These are phyloP conservation scores for Platanus orientalis DNA, from an alignment of 164 flowering plant species.

Conservation along the genomic window DNA sequence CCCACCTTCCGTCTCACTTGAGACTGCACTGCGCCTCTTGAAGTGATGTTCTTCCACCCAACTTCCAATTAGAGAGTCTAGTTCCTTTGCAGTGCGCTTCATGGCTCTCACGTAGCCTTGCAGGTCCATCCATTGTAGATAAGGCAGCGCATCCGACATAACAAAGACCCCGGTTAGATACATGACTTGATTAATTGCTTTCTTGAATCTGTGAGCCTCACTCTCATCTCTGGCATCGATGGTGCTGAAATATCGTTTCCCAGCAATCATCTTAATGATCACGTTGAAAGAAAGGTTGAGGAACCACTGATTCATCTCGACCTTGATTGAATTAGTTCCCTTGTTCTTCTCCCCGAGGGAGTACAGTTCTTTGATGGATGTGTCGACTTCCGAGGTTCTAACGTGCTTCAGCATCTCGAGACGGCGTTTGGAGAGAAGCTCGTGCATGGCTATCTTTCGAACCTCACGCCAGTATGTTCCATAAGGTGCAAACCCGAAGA, in stretches of 20 bases:
- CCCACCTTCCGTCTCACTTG: too few species aligned
- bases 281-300: background rate
- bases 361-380: too few species aligned
- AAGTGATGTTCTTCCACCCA: conserved; percentile 4
- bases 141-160: too few species aligned
- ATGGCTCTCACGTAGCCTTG: conserved; percentile 3
- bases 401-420: too few species aligned
- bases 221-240: background rate
- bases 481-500: too few species aligned
- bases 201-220: background rate
- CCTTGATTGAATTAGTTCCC: background rate
- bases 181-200: background rate
- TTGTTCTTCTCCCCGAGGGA: background rate
- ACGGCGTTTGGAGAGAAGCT: too few species aligned
- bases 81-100: conserved; percentile 2
- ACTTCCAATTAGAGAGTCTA: too few species aligned
- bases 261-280: conserved; percentile 3
- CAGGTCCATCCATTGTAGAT: conserved; percentile 8
- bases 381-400: too few species aligned
- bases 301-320: conserved; percentile 10
- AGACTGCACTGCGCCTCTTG: too few species aligned
- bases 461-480: too few species aligned
- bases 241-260: too few species aligned
- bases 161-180: background rate
- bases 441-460: too few species aligned